A percentile compares a stretch with the other conserved stretches of the same genome.
Conservation (phyloP, 2,329 filamentous ascomycete genomes). For the Sphaerulina vaccinii region DNA sequence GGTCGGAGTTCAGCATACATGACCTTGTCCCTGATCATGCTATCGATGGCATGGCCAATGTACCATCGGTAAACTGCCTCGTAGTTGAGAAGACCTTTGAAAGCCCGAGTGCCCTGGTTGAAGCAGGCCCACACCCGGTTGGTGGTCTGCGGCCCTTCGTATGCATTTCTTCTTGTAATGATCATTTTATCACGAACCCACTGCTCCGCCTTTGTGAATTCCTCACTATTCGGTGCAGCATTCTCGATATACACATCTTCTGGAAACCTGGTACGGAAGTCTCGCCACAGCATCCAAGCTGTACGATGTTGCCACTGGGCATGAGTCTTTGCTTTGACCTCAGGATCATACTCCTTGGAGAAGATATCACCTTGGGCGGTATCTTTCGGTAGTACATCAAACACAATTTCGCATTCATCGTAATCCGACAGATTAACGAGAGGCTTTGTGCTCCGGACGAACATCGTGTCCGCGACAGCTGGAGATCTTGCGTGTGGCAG, state of each 20-base stretch:
- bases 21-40: slow-evolving; percentile 64
- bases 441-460: slow-evolving; percentile 61
- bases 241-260: slow-evolving; percentile 26
- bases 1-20: slow-evolving; percentile 71
- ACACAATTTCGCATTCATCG: slow-evolving; percentile 60
- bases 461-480: slow-evolving; percentile 60
- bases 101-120: slow-evolving; percentile 67
- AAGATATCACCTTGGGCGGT: slow-evolving; percentile 49
- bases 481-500: slow-evolving; percentile 51
- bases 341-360: slow-evolving; percentile 45
- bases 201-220: slow-evolving; percentile 26
- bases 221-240: slow-evolving; percentile 5
- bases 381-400: slow-evolving; percentile 49
- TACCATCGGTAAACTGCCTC: slow-evolving; percentile 62
- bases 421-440: slow-evolving; percentile 48
- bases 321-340: slow-evolving; percentile 26
- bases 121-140: slow-evolving; percentile 60
- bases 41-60: slow-evolving; percentile 58
- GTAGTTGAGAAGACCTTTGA: slow-evolving; percentile 71
- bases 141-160: slow-evolving; percentile 29
- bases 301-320: slow-evolving; percentile 1
- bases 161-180: slow-evolving; percentile 26
- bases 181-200: slow-evolving; percentile 36
- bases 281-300: slow-evolving; percentile 48
- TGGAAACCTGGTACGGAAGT: slow-evolving; percentile 46